These are phyloP conservation scores for Tulasnella calospora DNA, from an alignment of 768 basidiomycete genomes.

Conservation along the genomic window DNA sequence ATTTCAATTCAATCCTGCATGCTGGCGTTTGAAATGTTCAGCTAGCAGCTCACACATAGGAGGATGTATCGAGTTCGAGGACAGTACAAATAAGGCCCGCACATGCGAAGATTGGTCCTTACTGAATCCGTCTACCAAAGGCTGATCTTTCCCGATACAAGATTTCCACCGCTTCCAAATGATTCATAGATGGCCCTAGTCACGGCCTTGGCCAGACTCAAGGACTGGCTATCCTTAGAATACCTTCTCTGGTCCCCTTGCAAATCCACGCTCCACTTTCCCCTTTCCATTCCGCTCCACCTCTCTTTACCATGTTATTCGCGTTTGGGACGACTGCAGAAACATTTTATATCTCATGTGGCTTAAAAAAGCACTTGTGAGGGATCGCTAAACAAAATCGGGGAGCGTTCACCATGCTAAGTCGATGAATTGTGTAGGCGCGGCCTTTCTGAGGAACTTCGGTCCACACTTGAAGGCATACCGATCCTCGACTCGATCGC, in stretches of 20 bases:
- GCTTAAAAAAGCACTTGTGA: background rate
- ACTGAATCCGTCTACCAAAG: background rate
- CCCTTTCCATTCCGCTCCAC: background rate
- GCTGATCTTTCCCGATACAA: background rate
- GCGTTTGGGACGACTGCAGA: background rate
- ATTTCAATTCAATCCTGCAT: background rate
- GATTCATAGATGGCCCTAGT: background rate
- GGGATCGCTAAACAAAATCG: background rate
- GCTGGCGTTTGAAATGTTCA: background rate
- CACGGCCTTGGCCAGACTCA: background rate
- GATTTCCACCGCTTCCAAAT: background rate
- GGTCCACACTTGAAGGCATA: background rate
- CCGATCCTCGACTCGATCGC: background rate
- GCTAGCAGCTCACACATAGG: background rate
- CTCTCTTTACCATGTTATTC: background rate
- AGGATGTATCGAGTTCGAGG: background rate
- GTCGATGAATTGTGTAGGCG: background rate
- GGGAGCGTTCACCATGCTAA: background rate
- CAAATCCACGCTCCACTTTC: background rate
- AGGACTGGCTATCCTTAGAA: background rate
- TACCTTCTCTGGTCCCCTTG: background rate
- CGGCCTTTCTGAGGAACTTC: background rate
- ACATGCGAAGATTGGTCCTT: background rate
- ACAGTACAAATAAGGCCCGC: background rate
- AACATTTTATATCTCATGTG: constrained; percentile 10